Conservation (phyloP, 306 rosid genomes). For the Alnus glutinosa region DNA sequence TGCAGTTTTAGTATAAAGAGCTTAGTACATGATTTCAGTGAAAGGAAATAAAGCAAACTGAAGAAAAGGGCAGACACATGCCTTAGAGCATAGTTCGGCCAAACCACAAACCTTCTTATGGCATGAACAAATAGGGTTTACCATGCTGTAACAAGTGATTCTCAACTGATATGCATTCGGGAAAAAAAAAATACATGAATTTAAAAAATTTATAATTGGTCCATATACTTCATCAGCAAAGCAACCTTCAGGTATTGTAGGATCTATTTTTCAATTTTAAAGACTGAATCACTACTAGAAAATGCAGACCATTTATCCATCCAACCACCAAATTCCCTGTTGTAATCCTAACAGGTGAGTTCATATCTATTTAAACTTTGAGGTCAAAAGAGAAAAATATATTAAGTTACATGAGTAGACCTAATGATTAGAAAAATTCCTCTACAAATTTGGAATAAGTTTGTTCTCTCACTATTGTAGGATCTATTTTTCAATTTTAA, state of each 20-base stretch:
- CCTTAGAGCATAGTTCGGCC: not conserved
- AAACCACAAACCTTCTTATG: not conserved
- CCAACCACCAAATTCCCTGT: not conserved
- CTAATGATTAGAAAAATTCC: not conserved
- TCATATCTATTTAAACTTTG: not conserved
- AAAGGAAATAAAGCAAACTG: not conserved
- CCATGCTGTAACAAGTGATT: not conserved
- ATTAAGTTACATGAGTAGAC: too few species aligned
- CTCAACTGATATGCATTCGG: not conserved
- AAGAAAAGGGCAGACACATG: not conserved
- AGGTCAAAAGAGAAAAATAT: constrained; percentile 2
- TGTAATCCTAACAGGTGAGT: not conserved
- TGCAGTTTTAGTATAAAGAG: not conserved
- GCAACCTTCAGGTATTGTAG: not conserved
- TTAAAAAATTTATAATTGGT: not conserved
- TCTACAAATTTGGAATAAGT: not conserved
- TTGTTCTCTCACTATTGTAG: not conserved
- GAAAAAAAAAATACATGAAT: not conserved
- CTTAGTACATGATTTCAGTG: not conserved
- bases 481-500: too few species aligned
- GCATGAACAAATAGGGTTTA: not conserved
- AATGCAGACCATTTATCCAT: not conserved
- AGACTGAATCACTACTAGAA: not conserved
- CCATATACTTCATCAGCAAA: not conserved
- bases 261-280: not conserved